Conservation (phyloP, 2,329 filamentous ascomycete genomes). For the Trichoderma lentiforme region DNA sequence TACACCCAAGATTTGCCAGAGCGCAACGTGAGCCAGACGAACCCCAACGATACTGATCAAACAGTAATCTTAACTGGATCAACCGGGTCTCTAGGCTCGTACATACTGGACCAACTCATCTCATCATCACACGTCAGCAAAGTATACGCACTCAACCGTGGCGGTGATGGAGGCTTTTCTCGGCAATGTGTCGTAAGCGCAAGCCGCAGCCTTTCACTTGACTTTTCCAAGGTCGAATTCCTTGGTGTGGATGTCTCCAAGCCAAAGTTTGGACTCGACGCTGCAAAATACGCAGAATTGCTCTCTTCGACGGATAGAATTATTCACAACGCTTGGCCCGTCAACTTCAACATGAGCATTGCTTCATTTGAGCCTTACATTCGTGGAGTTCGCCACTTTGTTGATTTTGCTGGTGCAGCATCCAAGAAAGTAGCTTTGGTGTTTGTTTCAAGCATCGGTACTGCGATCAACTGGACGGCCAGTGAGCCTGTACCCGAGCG, state of each 20-base stretch:
- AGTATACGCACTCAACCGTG: neutral
- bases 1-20: neutral
- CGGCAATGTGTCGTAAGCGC: neutral
- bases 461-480: neutral
- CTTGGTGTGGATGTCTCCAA: neutral
- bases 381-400: neutral
- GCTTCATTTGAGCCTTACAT: neutral
- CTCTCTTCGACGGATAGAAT: neutral
- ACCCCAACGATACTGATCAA: neutral
- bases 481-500: neutral
- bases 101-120: neutral
- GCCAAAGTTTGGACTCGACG: neutral
- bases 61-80: neutral
- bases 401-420: neutral
- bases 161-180: neutral
- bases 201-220: neutral
- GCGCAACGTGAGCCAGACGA: neutral
- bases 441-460: neutral
- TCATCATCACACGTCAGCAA: neutral
- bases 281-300: neutral
- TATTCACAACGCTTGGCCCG: neutral
- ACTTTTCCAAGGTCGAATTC: neutral
- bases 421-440: neutral
- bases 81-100: neutral
- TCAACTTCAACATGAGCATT: neutral